Conservation (phyloP, 73 alveolate genomes). For the Paramecium primaurelia region DNA sequence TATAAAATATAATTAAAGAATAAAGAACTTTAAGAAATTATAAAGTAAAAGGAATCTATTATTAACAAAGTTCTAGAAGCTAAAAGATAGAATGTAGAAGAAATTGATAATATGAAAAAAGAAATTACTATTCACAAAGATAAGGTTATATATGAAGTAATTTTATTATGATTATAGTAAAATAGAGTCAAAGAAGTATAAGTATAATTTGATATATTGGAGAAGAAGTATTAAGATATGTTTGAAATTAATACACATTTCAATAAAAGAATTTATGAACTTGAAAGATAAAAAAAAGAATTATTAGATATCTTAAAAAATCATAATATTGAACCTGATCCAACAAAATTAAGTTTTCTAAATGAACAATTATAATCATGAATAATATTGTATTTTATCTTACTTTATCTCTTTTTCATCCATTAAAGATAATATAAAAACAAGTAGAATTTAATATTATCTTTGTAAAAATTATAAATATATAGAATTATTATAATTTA, state of each 20-base stretch:
- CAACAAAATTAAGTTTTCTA: neutral
- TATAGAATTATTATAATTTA: no score
- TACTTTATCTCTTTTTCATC: no score
- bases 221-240: constrained; percentile 43
- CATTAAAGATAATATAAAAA: neutral
- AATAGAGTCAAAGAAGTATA: neutral
- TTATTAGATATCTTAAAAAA: neutral
- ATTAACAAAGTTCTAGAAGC: constrained; percentile 29
- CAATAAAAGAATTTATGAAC: constrained; percentile 36
- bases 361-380: neutral
- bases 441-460: no score
- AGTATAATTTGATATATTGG: neutral
- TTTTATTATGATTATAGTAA: neutral
- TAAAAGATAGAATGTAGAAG: neutral
- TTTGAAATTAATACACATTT: constrained; percentile 27
- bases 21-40: constrained; percentile 25
- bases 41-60: constrained; percentile 33
- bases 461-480: neutral
- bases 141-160: neutral
- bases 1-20: neutral
- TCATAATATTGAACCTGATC: constrained; percentile 50
- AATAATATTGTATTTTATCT: neutral
- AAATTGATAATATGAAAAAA: neutral
- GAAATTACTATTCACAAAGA: neutral
- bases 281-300: constrained; percentile 31